Evolutionary conservation across 805 yeast genomes (phyloP).

Genomic region (Starmerella bacillaris): DNA sequence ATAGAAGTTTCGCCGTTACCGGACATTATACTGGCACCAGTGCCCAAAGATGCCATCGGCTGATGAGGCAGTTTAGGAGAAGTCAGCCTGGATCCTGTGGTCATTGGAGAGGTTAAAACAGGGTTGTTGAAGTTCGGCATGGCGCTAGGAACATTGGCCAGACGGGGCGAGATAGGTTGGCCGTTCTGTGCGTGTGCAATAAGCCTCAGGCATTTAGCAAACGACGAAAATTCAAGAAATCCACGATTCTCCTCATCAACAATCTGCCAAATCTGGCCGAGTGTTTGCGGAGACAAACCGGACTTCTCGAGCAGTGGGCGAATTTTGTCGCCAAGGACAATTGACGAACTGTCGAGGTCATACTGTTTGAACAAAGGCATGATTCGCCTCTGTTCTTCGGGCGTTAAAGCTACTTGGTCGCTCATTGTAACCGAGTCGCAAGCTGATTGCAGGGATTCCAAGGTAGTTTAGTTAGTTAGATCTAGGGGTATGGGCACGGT

Average conservation of each 20-base stretch:
- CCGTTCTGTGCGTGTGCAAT: conserved; percentile 78
- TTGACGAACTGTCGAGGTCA: conserved; percentile 62
- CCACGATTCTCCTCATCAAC: conserved; percentile 88
- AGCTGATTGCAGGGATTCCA: not conserved
- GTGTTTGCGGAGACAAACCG: conserved; percentile 54
- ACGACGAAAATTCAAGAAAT: conserved; percentile 59
- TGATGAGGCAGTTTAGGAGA: not conserved
- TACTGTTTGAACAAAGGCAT: conserved; percentile 60
- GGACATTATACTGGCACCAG: conserved; percentile 9
- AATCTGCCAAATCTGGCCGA: conserved; percentile 86
- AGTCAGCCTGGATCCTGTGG: conserved; percentile 1
- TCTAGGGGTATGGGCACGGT: too few relatives aligned
- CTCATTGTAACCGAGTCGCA: conserved; percentile 5
- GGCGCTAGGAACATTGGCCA: conserved; percentile 41
- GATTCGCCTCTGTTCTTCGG: conserved; percentile 60
- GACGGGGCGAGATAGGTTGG: conserved; percentile 33
- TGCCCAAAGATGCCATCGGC: conserved; percentile 5
- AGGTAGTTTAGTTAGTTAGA: too few relatives aligned
- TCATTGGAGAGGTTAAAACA: conserved; percentile 11
- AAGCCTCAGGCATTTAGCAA: conserved; percentile 70
- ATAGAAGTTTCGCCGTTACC: conserved; percentile 15
- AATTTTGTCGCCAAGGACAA: conserved; percentile 76
- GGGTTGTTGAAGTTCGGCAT: conserved; percentile 38
- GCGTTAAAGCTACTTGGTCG: conserved; percentile 27
- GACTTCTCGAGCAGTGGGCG: conserved; percentile 69